Conservation (phyloP, 805 yeast species). For the Schwanniomyces polymorphus region DNA sequence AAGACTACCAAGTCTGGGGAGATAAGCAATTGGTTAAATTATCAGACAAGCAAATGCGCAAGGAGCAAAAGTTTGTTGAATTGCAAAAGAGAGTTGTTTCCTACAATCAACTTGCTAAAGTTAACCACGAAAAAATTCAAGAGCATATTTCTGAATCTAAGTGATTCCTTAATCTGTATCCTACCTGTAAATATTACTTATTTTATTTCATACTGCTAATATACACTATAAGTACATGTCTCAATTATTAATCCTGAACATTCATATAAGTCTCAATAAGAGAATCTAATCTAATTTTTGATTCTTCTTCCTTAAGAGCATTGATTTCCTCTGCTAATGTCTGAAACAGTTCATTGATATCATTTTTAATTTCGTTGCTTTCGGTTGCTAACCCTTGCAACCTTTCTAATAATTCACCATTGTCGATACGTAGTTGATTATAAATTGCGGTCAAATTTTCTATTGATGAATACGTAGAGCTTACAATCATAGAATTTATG, state of each 20-base stretch:
- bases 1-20: constrained; percentile 76
- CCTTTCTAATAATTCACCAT: constrained; percentile 24
- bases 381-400: constrained; percentile 18
- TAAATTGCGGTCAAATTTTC: constrained; percentile 32
- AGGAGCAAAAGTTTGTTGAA: constrained; percentile 25
- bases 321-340: constrained; percentile 20
- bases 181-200: neutral
- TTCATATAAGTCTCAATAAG: constrained; percentile 17
- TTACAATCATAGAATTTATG: constrained; percentile 27
- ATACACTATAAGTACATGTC: constrained; percentile 2
- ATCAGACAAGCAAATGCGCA: constrained; percentile 33
- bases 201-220: neutral
- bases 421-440: constrained; percentile 36
- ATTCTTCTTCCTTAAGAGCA: constrained; percentile 14
- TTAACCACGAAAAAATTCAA: constrained; percentile 25
- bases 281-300: constrained; percentile 21
- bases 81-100: constrained; percentile 41
- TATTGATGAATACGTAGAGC: constrained; percentile 19
- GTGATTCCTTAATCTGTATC: neutral
- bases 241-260: neutral
- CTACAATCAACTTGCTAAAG: constrained; percentile 39
- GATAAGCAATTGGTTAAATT: constrained; percentile 62
- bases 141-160: constrained; percentile 3
- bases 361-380: constrained; percentile 18
- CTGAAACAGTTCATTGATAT: constrained; percentile 19